These are phyloP conservation scores for Coniochaeta hoffmannii DNA, from an alignment of 2,329 filamentous ascomycete species.

Conservation along the genomic window DNA sequence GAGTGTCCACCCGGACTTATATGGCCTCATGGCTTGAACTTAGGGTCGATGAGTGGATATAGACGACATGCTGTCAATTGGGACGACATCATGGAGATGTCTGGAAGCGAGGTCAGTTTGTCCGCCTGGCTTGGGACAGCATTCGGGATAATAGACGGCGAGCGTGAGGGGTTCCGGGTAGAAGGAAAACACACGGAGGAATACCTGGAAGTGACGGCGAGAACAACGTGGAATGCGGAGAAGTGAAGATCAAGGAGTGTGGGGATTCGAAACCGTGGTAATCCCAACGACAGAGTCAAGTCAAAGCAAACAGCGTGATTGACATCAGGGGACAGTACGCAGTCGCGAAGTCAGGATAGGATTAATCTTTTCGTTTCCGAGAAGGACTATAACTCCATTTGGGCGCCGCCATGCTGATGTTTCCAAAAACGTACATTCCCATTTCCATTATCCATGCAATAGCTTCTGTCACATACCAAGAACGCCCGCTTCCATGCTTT, in stretches of 20 bases:
- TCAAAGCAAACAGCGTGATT: too few relatives aligned
- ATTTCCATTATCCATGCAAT: neutral
- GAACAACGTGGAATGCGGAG: neutral
- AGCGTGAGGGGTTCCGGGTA: neutral
- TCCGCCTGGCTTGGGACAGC: neutral
- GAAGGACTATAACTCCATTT: neutral
- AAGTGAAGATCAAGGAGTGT: neutral
- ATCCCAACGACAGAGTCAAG: neutral
- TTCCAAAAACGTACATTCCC: neutral
- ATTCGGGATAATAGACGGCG: neutral
- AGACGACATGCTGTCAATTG: neutral
- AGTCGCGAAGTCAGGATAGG: too few relatives aligned
- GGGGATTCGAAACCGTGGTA: neutral
- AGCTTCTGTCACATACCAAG: neutral
- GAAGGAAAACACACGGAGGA: neutral
- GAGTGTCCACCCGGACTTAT: neutral
- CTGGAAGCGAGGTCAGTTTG: neutral
- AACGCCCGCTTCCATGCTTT: neutral
- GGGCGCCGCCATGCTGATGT: neutral
- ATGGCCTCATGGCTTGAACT: neutral
- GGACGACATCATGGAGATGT: neutral
- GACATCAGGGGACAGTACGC: too few relatives aligned
- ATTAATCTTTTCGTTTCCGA: neutral
- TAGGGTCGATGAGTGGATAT: neutral
- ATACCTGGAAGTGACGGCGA: neutral